These are phyloP conservation scores for Mycosphaerelloides madeirae DNA, from an alignment of 2,329 filamentous ascomycete genomes.

Conservation along the genomic window DNA sequence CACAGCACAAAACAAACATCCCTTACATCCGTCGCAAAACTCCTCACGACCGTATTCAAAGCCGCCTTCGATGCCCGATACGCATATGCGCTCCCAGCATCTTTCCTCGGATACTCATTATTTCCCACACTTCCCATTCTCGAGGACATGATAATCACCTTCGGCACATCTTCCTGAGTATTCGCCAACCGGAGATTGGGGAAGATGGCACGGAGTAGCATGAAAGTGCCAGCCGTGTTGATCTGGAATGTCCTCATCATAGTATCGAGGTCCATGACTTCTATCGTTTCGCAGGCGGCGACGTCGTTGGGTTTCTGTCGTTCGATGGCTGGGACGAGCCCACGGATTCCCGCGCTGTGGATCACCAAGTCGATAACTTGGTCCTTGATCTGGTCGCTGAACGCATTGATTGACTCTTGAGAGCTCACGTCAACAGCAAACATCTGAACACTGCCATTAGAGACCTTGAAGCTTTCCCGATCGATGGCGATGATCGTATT, in stretches of 20 bases:
- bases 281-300: conserved; percentile 38
- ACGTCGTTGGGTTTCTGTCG: conserved; percentile 31
- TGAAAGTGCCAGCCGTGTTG: conserved; percentile 42
- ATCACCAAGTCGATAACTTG: conserved; percentile 37
- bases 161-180: conserved; percentile 17
- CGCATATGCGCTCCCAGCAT: conserved; percentile 41
- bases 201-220: conserved; percentile 35
- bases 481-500: conserved; percentile 33
- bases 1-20: conserved; percentile 40
- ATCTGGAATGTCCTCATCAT: conserved; percentile 38
- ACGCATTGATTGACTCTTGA: conserved; percentile 24
- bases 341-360: conserved; percentile 44
- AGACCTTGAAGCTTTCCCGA: conserved; percentile 12
- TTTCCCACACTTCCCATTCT: conserved; percentile 42
- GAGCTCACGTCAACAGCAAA: conserved; percentile 28
- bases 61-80: conserved; percentile 47
- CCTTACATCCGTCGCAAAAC: conserved; percentile 41
- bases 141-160: conserved; percentile 41
- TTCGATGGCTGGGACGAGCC: conserved; percentile 36
- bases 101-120: conserved; percentile 30
- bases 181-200: conserved; percentile 28
- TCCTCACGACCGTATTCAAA: conserved; percentile 43
- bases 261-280: conserved; percentile 38
- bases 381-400: conserved; percentile 11
- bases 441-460: conserved; percentile 12